These are phyloP conservation scores for Trichoderma harzianum DNA, from an alignment of 2,329 filamentous ascomycete species.

Conservation along the genomic window DNA sequence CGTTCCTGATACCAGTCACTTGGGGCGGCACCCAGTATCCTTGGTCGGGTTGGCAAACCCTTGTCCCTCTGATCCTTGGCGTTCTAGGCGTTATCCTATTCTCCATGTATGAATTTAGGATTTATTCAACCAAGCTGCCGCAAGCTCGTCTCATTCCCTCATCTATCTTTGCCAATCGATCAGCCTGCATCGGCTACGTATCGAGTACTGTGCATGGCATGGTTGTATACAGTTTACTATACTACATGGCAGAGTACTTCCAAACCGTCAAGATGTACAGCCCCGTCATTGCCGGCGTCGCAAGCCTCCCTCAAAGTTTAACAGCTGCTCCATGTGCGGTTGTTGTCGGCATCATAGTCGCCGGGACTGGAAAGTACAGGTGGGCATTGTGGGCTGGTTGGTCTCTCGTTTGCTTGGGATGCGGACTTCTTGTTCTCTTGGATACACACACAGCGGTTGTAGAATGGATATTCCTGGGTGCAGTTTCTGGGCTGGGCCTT, in stretches of 20 bases:
- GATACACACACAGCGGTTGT: background rate
- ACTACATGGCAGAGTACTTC: background rate
- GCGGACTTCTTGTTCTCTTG: background rate
- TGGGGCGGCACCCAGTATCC: background rate
- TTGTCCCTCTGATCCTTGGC: background rate
- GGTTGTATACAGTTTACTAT: background rate
- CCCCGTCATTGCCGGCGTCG: background rate
- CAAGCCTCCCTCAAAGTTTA: background rate
- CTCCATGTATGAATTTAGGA: background rate
- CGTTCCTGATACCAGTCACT: background rate
- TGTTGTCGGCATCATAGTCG: background rate
- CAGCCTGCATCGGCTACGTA: background rate
- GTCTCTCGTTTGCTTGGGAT: background rate
- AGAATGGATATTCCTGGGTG: background rate
- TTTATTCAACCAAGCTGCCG: background rate
- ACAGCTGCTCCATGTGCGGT: background rate
- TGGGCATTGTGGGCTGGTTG: background rate
- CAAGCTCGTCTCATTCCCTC: background rate
- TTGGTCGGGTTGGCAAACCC: background rate
- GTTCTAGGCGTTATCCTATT: background rate
- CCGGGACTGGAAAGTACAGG: background rate
- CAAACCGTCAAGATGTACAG: background rate
- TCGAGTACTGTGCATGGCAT: background rate
- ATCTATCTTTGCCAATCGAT: background rate
- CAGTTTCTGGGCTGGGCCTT: background rate